These are phyloP conservation scores for Penicillium riverlandense DNA, from an alignment of 495 filamentous ascomycete genomes.

Conservation along the genomic window DNA sequence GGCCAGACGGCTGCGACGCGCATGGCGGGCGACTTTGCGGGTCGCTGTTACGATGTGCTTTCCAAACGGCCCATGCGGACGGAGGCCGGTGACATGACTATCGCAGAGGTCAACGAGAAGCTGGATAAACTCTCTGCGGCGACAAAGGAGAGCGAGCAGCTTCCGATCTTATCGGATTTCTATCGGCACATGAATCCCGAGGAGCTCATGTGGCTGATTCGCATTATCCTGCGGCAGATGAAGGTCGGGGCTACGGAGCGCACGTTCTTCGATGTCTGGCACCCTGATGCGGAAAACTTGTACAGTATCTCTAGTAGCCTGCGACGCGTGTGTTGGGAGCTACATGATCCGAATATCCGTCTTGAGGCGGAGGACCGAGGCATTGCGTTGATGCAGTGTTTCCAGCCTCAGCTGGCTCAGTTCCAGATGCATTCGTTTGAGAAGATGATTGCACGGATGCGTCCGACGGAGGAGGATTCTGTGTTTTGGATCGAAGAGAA, in stretches of 20 bases:
- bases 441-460: conserved; percentile 71
- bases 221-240: conserved; percentile 94
- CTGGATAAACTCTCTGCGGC: conserved; percentile 72
- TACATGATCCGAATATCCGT: conserved; percentile 67
- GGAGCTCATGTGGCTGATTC: conserved; percentile 88
- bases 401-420: conserved; percentile 92
- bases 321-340: conserved; percentile 90
- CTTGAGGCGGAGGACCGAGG: conserved; percentile 70
- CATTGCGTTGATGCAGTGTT: conserved; percentile 85
- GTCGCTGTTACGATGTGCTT: conserved; percentile 77
- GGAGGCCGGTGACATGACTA: conserved; percentile 66
- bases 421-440: conserved; percentile 87
- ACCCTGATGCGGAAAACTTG: conserved; percentile 82
- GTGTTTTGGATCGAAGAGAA: conserved; percentile 98
- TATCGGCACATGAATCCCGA: conserved; percentile 90
- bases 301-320: conserved; percentile 90
- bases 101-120: conserved; percentile 82
- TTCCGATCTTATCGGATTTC: conserved; percentile 71
- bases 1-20: conserved; percentile 52
- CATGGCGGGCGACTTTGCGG: conserved; percentile 86
- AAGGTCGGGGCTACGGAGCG: conserved; percentile 95
- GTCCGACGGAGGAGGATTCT: conserved; percentile 57
- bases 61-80: conserved; percentile 76
- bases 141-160: conserved; percentile 73
- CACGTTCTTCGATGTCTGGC: conserved; percentile 86